A percentile compares a stretch with the other conserved stretches of the same genome.
These are phyloP conservation scores for Aureobasidium lini DNA, from an alignment of 2,329 filamentous ascomycete species.

Conservation along the genomic window DNA sequence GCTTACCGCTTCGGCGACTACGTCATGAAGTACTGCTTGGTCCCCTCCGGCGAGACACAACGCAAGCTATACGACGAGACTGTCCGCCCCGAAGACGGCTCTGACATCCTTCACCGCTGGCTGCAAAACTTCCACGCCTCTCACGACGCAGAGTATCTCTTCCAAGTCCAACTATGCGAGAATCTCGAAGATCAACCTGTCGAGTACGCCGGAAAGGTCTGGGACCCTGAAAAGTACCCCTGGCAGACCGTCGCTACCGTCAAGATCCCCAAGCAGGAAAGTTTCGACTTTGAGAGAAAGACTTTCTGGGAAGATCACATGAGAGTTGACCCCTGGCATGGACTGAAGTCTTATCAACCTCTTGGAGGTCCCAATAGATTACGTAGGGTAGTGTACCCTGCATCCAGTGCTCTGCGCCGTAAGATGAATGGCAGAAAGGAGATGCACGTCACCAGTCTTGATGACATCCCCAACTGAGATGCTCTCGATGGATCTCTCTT, in stretches of 20 bases:
- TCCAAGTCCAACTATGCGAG: constrained; percentile 41
- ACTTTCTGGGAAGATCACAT: constrained; percentile 40
- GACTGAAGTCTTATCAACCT: constrained; percentile 35
- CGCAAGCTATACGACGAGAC: constrained; percentile 33
- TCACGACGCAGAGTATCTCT: constrained; percentile 36
- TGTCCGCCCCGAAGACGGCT: constrained; percentile 29
- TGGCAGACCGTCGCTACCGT: constrained; percentile 40
- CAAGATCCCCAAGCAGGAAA: constrained; percentile 35
- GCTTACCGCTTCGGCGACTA: constrained; percentile 43
- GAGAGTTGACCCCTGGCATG: constrained; percentile 37
- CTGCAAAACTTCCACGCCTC: constrained; percentile 33
- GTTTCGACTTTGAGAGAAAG: constrained; percentile 33
- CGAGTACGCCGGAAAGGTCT: constrained; percentile 37
- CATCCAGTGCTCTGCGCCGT: constrained; percentile 28
- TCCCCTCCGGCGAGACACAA: constrained; percentile 36
- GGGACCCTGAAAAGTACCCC: constrained; percentile 42
- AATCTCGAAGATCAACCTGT: constrained; percentile 40
- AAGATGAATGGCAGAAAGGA: constrained; percentile 34
- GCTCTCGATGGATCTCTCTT: not conserved
- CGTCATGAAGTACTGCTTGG: constrained; percentile 41
- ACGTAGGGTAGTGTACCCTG: constrained; percentile 33
- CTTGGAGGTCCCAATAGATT: constrained; percentile 35
- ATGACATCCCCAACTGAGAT: constrained; percentile 31
- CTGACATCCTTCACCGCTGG: constrained; percentile 35
- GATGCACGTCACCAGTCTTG: constrained; percentile 30